These are phyloP conservation scores for Candida chauliodis DNA, from an alignment of 805 yeast species.

Conservation along the genomic window DNA sequence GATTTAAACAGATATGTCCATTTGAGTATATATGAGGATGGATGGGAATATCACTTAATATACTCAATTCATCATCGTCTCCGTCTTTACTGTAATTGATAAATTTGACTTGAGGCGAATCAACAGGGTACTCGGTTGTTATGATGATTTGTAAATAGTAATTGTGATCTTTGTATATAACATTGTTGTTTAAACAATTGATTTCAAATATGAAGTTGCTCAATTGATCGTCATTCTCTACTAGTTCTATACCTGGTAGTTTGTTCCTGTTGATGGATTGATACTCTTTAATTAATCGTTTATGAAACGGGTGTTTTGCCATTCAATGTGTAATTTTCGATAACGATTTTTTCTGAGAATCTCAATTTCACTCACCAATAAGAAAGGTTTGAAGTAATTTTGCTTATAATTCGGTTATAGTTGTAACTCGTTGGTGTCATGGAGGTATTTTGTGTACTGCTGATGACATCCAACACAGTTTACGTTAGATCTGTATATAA, in stretches of 20 bases:
- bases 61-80: conserved; percentile 6
- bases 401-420: too few relatives aligned
- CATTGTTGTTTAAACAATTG: conserved; percentile 9
- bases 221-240: conserved; percentile 16
- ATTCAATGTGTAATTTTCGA: too few relatives aligned
- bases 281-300: conserved; percentile 28
- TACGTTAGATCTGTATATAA: too few relatives aligned
- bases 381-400: too few relatives aligned
- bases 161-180: conserved; percentile 15
- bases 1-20: conserved; percentile 73
- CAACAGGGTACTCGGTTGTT: conserved; percentile 51
- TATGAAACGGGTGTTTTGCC: conserved; percentile 24
- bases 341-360: too few relatives aligned
- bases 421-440: too few relatives aligned
- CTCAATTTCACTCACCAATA: too few relatives aligned
- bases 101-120: conserved; percentile 56
- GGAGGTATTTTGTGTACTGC: too few relatives aligned
- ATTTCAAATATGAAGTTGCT: conserved; percentile 21
- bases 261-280: conserved; percentile 12
- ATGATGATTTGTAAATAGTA: conserved; percentile 45
- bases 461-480: too few relatives aligned
- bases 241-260: conserved; percentile 23
- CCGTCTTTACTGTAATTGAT: conserved; percentile 17
- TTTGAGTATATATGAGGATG: conserved; percentile 76
- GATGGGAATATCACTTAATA: conserved; percentile 44